phyloP scores from a whole-genome alignment of 169 alveolate genomes.

The Neospora caninum region DNA sequence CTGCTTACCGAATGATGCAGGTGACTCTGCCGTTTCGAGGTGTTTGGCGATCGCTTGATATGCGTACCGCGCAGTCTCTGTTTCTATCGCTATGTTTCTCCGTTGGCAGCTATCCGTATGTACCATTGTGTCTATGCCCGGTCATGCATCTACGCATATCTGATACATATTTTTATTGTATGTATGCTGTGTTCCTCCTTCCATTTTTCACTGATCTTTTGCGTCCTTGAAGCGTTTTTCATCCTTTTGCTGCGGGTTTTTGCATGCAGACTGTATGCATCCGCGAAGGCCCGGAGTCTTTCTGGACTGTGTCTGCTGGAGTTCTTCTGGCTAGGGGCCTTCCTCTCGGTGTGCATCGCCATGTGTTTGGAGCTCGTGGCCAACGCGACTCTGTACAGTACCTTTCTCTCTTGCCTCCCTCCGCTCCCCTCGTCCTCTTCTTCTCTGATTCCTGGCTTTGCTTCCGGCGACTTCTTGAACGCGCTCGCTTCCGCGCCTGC shows the following conservation, averaged over 20 bases:
- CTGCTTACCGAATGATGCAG: neutral
- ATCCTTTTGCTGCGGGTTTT: neutral
- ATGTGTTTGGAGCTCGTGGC: neutral
- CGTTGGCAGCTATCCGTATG: no score
- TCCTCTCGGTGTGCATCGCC: neutral
- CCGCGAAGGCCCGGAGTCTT: neutral
- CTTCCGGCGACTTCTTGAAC: neutral
- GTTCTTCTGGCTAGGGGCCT: slow-evolving; percentile 16
- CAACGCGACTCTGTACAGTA: neutral
- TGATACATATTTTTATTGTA: no score
- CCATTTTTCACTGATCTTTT: no score
- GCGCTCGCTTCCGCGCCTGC: neutral
- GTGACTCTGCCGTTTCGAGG: neutral
- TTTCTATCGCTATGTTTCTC: no score
- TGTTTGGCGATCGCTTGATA: neutral
- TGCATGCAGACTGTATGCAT: neutral
- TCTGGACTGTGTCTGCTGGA: neutral
- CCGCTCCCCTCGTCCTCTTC: neutral
- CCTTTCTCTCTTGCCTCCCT: neutral
- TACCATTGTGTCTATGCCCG: no score
- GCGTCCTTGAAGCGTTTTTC: no score
- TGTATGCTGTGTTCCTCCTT: no score
- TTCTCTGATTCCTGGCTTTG: neutral
- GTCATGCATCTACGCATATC: no score
- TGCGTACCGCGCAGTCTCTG: no score